These are phyloP conservation scores for Taiozyma sp. DNA, from an alignment of 1,139 yeast genomes.

Conservation along the genomic window DNA sequence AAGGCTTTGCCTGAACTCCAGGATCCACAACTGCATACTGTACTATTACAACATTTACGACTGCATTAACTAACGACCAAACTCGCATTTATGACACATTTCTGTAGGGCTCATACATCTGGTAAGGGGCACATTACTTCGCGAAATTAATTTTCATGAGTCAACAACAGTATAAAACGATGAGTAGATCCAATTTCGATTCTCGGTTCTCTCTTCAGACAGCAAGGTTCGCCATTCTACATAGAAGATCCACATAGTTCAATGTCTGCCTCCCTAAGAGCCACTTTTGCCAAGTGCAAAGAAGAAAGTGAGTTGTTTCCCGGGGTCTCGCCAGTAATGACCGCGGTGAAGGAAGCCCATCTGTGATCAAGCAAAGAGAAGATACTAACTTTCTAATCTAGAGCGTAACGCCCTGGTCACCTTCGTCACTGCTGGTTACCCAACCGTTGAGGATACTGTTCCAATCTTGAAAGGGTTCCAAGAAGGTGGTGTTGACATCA, in stretches of 20 bases:
- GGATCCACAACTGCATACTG: not conserved
- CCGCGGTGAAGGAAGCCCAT: not conserved
- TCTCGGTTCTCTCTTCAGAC: not conserved
- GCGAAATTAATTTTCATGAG: slow-evolving; percentile 2
- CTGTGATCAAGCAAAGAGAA: not conserved
- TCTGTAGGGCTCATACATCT: not conserved
- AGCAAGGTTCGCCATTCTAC: not conserved
- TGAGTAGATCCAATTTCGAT: not conserved
- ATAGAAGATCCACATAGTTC: not conserved
- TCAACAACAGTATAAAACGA: not conserved
- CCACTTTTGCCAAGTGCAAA: slow-evolving; percentile 68
- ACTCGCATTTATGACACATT: not conserved
- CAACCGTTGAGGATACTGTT: slow-evolving; percentile 80
- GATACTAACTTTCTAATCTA: slow-evolving; percentile 1
- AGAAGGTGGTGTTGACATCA: slow-evolving; percentile 91
- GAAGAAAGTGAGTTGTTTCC: slow-evolving; percentile 36
- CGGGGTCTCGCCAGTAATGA: not conserved
- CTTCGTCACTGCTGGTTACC: slow-evolving; percentile 93
- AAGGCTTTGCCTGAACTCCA: slow-evolving; percentile 9
- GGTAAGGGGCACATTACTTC: not conserved
- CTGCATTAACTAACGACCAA: not conserved
- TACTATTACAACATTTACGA: not conserved
- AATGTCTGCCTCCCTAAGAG: slow-evolving; percentile 67
- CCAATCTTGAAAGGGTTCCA: slow-evolving; percentile 86
- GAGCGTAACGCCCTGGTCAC: slow-evolving; percentile 87